phyloP scores from a whole-genome alignment of 2,329 filamentous ascomycete genomes.

The Penicillium aurantiogriseum region DNA sequence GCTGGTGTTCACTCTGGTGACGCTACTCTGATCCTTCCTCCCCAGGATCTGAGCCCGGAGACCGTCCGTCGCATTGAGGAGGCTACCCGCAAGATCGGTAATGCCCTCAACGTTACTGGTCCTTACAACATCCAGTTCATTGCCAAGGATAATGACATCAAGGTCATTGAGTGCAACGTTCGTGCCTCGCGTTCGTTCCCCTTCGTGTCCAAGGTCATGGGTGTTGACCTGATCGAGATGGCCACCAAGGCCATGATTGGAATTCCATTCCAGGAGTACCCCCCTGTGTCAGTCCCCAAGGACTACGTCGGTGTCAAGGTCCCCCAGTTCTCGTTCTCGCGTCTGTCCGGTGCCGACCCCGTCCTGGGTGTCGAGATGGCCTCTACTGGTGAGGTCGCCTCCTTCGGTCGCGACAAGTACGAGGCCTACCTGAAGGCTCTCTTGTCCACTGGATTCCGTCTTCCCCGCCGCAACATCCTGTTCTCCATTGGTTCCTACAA shows the following conservation, averaged over 20 bases:
- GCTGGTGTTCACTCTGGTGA: conserved; percentile 98
- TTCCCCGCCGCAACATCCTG: conserved; percentile 92
- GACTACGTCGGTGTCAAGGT: conserved; percentile 96
- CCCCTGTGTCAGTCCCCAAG: conserved; percentile 68
- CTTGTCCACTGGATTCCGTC: conserved; percentile 91
- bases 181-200: conserved; percentile 94
- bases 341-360: conserved; percentile 91
- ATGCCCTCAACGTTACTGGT: conserved; percentile 90
- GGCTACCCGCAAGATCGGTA: conserved; percentile 91
- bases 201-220: conserved; percentile 98
- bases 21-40: conserved; percentile 89
- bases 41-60: conserved; percentile 85
- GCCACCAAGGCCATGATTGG: conserved; percentile 95
- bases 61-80: conserved; percentile 91
- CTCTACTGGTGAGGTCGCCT: conserved; percentile 96
- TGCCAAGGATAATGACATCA: conserved; percentile 98
- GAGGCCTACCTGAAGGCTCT: conserved; percentile 97
- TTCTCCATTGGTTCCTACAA: conserved; percentile 96
- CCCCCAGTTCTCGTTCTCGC: conserved; percentile 97
- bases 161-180: conserved; percentile 99
- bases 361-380: conserved; percentile 99
- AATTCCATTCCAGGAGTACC: conserved; percentile 78
- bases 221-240: conserved; percentile 96
- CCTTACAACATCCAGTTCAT: conserved; percentile 99
- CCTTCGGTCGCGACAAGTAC: conserved; percentile 92